Evolutionary conservation across 2,329 filamentous ascomycete species (phyloP), one percentile per base, ranked within the genome.

Genomic region (Amesomyces nigricolor): DNA sequence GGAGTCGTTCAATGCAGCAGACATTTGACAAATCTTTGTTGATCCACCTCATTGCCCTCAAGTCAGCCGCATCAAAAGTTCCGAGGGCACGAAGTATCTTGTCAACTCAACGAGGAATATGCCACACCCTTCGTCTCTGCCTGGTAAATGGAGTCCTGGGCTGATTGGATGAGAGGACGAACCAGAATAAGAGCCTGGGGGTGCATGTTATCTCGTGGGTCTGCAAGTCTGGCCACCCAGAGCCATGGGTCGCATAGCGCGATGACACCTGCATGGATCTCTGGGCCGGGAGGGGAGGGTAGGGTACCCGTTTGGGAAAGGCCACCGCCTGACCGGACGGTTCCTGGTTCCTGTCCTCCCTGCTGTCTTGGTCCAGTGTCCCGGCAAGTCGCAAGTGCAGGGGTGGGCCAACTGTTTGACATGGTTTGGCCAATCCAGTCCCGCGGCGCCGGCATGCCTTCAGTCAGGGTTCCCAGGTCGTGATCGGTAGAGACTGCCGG

Each of bases 221-320:
- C 9, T 35, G 32, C 11, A 13, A 49, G 17, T 5, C 13, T 14
- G 40, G 22, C 22, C 22, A 26, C 30, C 13, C 16, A 39, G 39
- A 26, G 8, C 37, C 14, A 13, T 50, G 37, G 37, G 47, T 50
- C 40, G 37, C 47, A 50, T 22, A 35, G n/a, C 29, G 11, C 37
- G 37, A 50, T 14, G 37, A 35, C 7, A 45, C 30, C 50, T 53
- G 43, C 51, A 53, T 39, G 35, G 43, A 22, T 47, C 43, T 32
- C 14, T 9, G 17, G 17, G 17, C 35, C 19, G 35, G 37, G 19
- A 11, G 43, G 13, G 6, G 45, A 54, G 45, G 53, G 53, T 54
- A 54, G 13, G 10, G 53, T 54, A 54, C 53, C 53, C 53, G 53
- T 37, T 26, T 47, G 5, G 40, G 13, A 30, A 26, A 7, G 13